Evolutionary conservation across 768 basidiomycete genomes (phyloP), one percentile per base, ranked within the genome.

Genomic region (Chlorophyllum brunneum): DNA sequence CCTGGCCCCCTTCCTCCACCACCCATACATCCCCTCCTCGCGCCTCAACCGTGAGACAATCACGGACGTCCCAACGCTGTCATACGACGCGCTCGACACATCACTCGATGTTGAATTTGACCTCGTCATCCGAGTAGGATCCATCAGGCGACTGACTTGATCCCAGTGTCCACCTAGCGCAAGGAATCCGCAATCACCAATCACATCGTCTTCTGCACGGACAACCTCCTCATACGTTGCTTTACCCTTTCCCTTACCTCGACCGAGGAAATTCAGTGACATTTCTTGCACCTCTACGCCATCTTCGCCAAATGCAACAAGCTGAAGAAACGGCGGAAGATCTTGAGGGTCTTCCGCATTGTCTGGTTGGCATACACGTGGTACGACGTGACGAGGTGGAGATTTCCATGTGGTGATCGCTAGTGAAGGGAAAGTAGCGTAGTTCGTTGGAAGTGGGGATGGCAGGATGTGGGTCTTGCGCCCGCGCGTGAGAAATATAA

Each of bases 201-300:
- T 85, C 7, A 86, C 63, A 52, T 88, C 85, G 43, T 78, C 79
- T 53, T 83, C 81, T 3, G 78, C 78, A 16, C 77, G 74, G 1
- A 80, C 50, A 2, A 74, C 68, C 13, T 85, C 80, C 18, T 76
- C 79, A 1, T 65, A 64, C 64, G 52, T 70, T 67, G 40, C 73
- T 61, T 66, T 80, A 73, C 4, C 72, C 73, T 64, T 83, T 79
- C 27, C 76, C 75, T 63, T 80, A 77, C 26, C 73, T 71, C 36
- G 39, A 16, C 59, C 67, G 36, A 88, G 64, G 49, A 76, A 75
- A 8, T 77, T 65, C 9, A 89, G 65, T 1, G 79, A 66, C 26
- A 85, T 63, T 65, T 93, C 91, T 55, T 86, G 82, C 2, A 83
- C 78, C 62, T 93, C 90, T 13, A 93, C 58, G 9, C 89, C 89